Evolutionary conservation across 352 stramenopile genomes (phyloP).

Genomic region (Globisporangium parvum): DNA sequence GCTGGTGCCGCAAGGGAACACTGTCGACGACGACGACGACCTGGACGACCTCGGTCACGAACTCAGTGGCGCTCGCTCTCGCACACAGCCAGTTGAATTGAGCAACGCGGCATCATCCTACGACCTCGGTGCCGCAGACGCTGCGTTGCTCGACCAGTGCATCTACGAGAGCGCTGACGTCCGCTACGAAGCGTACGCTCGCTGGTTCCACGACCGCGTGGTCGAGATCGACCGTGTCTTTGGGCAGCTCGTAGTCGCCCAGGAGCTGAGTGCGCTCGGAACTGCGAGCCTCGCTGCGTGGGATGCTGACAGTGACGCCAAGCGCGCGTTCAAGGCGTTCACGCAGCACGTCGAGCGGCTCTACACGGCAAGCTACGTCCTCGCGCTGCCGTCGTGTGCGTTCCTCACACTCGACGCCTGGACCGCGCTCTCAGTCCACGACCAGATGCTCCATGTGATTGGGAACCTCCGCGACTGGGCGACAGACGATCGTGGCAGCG

Average conservation of each 20-base stretch:
- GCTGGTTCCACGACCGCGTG: constrained; percentile 52
- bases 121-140: constrained; percentile 37
- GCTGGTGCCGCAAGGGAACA: constrained; percentile 8
- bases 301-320: constrained; percentile 11
- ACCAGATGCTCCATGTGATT: constrained; percentile 46
- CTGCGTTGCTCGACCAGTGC: constrained; percentile 28
- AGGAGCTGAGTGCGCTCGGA: constrained; percentile 34
- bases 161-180: constrained; percentile 17
- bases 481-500: background rate
- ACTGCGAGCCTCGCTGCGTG: constrained; percentile 18
- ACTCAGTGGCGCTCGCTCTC: background rate
- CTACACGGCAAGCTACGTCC: constrained; percentile 47
- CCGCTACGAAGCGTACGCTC: constrained; percentile 21
- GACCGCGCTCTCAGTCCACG: constrained; percentile 42
- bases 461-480: constrained; percentile 24
- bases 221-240: constrained; percentile 51
- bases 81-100: constrained; percentile 19
- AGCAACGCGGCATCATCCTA: constrained; percentile 30
- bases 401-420: constrained; percentile 48
- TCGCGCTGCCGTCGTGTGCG: constrained; percentile 33
- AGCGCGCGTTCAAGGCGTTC: constrained; percentile 38
- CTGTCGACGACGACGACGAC: constrained; percentile 1
- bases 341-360: constrained; percentile 46
- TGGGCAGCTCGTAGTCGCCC: constrained; percentile 46
- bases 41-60: background rate